Evolutionary conservation across 441 rosid species (phyloP), one percentile per base, ranked within the genome.

Genomic region (Adansonia madagascariensis): DNA sequence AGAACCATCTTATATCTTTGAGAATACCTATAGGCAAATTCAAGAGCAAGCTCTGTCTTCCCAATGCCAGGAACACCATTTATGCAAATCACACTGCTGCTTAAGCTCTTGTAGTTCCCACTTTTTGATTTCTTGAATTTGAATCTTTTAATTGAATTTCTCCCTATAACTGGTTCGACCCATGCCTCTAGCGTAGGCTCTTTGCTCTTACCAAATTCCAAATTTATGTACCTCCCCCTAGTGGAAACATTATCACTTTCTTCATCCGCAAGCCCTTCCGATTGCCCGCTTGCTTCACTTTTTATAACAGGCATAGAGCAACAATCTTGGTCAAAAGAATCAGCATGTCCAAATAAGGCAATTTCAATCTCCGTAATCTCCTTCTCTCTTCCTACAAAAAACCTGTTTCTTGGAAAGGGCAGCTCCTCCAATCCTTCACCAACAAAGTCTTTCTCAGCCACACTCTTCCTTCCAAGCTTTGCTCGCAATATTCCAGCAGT

Each of bases 1-100:
- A 95, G 78, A 17, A 93, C 94, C 97, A 86, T 90, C 85, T 92
- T 95, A 71, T 95, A 95, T 84, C 97, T 90, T 80, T 91, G 97
- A 57, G 88, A 85, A 80, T 91, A 86, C 82, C 93, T 84, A 75
- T 92, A 84, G 57, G 96, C 98, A 60, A 89, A 95, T 74, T 95
- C 98, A 77, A 91, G 91, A 27, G 94, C 99, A 27, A 95, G 74
- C 86, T 95, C 98, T 4, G 98, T 95, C 86, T 95, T 95, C 47
- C 99, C 98, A 59, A 83, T 86, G 61, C 98, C 98, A 17, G 93
- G 88, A 75, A 80, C 79, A 18, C 99, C 98, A 80, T 88, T 91
- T 52, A 93, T 80, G 76, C 98, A 93, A 39, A 92, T 80, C 73
- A 92, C 94, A 64, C 86, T 88, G 81, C 88, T 80, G 71, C 89